Evolutionary conservation across 148 eudicot species (phyloP), one percentile per base, ranked within the genome.

Genomic region (Vaccinium vitisidaea): DNA sequence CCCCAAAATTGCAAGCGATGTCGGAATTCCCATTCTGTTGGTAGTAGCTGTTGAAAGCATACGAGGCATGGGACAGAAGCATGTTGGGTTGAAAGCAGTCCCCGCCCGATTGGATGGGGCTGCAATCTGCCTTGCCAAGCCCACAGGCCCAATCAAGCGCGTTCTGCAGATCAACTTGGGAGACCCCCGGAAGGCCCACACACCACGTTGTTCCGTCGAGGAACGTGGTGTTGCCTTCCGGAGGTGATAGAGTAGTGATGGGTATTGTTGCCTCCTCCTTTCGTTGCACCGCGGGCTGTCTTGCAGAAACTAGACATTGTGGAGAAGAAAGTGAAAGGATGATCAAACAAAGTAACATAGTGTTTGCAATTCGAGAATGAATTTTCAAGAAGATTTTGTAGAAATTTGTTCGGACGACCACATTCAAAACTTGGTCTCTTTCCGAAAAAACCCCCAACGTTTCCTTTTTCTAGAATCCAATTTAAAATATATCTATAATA

Each of bases 111-210:
- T 83, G 91, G 36, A 96, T 96, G 3, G 92, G 89, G 9, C 86
- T 50, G 67, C 99, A 96, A 65, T 94, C 94, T 0, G 94, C 92
- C 43, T 5, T 77, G 1, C 99, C 99, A 30, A 71, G n/a, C 2
- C 99, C 99, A 70, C 99, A 96, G 1, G 95, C 98, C 99, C 99
- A 96, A 55, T 95, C 95, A 19, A 96, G 82, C 1, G 99, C 99
- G 2, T 56, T 90, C 83, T 94, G 92, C 76, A 96, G 75, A 71
- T 96, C 97, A 4, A 6, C 79, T 36, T 91, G 88, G 6, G 95
- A 69, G 32, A 87, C 94, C 13, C 91, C 89, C 8, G 94, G 86
- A 14, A 83, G 88, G 25, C 98, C 98, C 13, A 96, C 90, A 69
- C 99, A 96, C 99, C 99, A 96, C 2, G 90, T 87, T 19, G 97